Evolutionary conservation across 768 basidiomycete genomes (phyloP), one percentile per base, ranked within the genome.

Genomic region (Suillus lakei): DNA sequence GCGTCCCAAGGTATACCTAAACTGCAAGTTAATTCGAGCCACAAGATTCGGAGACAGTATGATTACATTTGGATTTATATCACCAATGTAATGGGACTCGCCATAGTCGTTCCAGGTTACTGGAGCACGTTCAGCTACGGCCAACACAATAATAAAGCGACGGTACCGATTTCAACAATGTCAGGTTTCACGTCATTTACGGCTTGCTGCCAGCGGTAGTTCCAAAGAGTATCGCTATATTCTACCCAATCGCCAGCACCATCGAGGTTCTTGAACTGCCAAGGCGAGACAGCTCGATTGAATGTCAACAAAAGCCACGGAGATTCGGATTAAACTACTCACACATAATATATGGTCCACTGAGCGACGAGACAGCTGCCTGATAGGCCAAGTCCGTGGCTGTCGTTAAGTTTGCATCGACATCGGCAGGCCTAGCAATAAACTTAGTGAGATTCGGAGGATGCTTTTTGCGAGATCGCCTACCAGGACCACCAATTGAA

Each of bases 401-500:
- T 26, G 69, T 72, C 8, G 77, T 74, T 36, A 70, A 60, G 30
- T 66, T 65, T 18, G 34, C 61, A 21, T 69, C 62, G 13, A 71
- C 69, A 51, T 74, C 73, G 39, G 68, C 62, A 43, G 72, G 73
- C 73, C 44, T 62, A 39, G 55, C 7, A 55, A 28, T 28, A 43
- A 5, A 60, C 67, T n/a, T 61, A 12, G 21, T 60, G 60, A 50
- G 46, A 61, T n/a, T n/a, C n/a, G n/a, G 62, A 65, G 46, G 1
- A 62, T 21, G 9, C 50, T 66, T 3, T 61, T 58, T 30, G 34
- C 28, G 43, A 51, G 26, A 23, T 18, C 18, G 43, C 71, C 48
- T 41, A 75, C 73, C 76, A 77, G 6, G 75, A 76, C 75, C 76
- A 77, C 76, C 76, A 77, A 43, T 77, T 76, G 68, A 77, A 76